phyloP scores from a whole-genome alignment of 1,139 yeast species.

The Geotrichum europaeum region DNA sequence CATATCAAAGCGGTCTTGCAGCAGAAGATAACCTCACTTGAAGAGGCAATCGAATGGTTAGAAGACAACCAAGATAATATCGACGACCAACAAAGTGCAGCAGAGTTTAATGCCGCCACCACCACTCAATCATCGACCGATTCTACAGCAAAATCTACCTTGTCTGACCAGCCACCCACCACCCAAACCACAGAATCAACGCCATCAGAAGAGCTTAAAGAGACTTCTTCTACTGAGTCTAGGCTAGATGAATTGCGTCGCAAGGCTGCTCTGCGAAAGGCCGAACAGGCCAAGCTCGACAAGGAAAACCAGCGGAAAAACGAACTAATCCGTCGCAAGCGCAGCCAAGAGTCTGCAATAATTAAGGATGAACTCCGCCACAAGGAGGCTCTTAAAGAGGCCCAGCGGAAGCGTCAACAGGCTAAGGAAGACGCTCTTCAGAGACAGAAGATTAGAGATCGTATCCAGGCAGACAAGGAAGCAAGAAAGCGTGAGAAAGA shows the following conservation, averaged over 20 bases:
- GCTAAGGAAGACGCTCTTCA: conserved; percentile 34
- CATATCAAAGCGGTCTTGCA: conserved; percentile 33
- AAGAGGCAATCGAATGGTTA: conserved; percentile 34
- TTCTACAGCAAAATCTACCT: neutral
- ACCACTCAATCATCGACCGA: neutral
- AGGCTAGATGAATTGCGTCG: conserved; percentile 24
- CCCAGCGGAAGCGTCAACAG: conserved; percentile 32
- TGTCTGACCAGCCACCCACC: neutral
- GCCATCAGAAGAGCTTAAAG: neutral
- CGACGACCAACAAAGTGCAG: conserved; percentile 6
- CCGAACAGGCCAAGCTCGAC: conserved; percentile 31
- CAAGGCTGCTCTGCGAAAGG: conserved; percentile 30
- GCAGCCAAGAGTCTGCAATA: conserved; percentile 29
- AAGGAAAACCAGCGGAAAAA: conserved; percentile 29
- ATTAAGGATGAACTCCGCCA: conserved; percentile 33
- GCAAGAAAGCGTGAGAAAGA: conserved; percentile 29
- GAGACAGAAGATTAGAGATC: conserved; percentile 32
- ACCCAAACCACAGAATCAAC: conserved; percentile 19
- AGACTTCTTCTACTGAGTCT: neutral
- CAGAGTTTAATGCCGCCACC: conserved; percentile 6
- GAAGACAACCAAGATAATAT: conserved; percentile 27
- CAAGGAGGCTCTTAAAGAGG: conserved; percentile 33
- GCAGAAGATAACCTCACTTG: conserved; percentile 28
- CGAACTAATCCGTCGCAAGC: conserved; percentile 32
- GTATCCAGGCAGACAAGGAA: conserved; percentile 36